These are phyloP conservation scores for Neonectria faginata DNA, from an alignment of 2,329 filamentous ascomycete genomes.

Conservation along the genomic window DNA sequence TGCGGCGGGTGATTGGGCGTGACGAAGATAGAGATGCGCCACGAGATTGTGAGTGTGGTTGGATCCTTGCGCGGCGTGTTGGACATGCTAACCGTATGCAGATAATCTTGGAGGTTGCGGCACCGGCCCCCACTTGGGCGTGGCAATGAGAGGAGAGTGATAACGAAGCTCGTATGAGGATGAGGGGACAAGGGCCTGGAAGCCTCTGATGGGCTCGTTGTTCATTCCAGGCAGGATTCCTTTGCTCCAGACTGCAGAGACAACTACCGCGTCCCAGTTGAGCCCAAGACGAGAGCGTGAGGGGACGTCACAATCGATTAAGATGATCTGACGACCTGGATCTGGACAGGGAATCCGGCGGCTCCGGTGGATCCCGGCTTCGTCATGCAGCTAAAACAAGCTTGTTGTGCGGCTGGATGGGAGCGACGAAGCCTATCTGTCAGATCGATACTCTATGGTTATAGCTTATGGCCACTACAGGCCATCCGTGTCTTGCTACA, in stretches of 20 bases:
- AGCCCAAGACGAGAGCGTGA: not conserved
- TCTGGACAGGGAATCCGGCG: not conserved
- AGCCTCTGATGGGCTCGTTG: not conserved
- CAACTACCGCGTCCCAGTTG: not conserved
- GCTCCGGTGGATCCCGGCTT: constrained; percentile 1
- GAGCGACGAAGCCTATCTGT: not conserved
- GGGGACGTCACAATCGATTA: not conserved
- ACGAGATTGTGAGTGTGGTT: not conserved
- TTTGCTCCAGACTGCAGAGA: not conserved
- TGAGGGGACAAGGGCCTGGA: not conserved
- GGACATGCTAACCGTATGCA: constrained; percentile 18
- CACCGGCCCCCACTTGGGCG: constrained; percentile 5
- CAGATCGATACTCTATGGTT: not conserved
- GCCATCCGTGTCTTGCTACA: not conserved
- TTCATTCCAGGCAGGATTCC: not conserved
- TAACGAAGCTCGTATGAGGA: constrained; percentile 9
- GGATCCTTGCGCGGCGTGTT: not conserved
- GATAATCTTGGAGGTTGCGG: constrained; percentile 23
- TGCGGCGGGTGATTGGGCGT: not conserved
- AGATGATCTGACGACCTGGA: not conserved
- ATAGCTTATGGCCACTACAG: not conserved
- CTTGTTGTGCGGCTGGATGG: not conserved
- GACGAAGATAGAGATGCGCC: constrained; percentile 7
- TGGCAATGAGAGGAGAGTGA: not conserved
- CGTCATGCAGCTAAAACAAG: constrained; percentile 7